Percentiles rank a stretch among this genome's conserved stretches.
Evolutionary conservation across 179 eudicot species (phyloP).

Genomic region (Silene noctiflora): DNA sequence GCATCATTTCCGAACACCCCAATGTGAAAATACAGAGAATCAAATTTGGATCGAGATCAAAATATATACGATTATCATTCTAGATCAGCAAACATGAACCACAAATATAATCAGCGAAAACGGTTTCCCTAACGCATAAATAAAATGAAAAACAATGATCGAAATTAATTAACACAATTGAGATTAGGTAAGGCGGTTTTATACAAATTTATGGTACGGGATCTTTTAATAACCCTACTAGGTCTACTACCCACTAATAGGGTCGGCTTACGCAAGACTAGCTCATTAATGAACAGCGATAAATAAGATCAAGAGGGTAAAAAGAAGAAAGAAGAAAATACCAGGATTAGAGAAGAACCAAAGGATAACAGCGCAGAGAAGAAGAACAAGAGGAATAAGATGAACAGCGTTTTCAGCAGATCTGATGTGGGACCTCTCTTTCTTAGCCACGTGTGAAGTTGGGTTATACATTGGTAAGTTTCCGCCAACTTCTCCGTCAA

Average conservation of each 20-base stretch:
- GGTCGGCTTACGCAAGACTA: too few species aligned
- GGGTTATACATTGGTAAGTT: constrained; percentile 52
- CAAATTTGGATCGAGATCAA: background rate
- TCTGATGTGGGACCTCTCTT: constrained; percentile 50
- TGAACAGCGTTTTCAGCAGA: constrained; percentile 66
- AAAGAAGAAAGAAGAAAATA: constrained; percentile 13
- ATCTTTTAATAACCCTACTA: too few species aligned
- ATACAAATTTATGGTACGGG: too few species aligned
- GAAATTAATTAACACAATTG: too few species aligned
- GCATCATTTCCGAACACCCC: background rate
- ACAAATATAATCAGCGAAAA: background rate
- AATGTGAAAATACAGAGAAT: background rate
- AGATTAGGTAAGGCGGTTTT: too few species aligned
- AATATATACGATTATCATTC: too few species aligned
- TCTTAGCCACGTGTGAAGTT: constrained; percentile 49
- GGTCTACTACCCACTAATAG: too few species aligned
- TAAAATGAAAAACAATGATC: background rate
- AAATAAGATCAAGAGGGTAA: background rate
- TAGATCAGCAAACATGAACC: too few species aligned
- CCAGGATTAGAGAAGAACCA: constrained; percentile 77
- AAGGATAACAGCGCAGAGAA: constrained; percentile 54
- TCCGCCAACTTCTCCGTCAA: background rate
- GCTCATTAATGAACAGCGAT: too few species aligned
- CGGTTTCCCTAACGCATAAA: background rate
- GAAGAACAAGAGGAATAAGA: constrained; percentile 59